These are phyloP conservation scores for Aspergillus ibericus DNA, from an alignment of 2,329 filamentous ascomycete species.

Conservation along the genomic window DNA sequence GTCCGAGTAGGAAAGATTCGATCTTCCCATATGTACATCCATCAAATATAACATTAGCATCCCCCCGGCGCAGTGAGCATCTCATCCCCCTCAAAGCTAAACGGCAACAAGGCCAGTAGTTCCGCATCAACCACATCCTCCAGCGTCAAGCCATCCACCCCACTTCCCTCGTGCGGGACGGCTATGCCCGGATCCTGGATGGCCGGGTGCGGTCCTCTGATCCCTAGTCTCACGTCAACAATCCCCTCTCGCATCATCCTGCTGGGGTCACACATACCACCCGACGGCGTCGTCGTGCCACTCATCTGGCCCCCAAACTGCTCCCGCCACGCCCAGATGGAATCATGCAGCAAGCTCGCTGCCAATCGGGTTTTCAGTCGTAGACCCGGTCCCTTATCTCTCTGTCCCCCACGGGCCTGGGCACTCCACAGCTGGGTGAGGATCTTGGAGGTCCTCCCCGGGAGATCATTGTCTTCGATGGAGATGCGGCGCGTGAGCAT, in stretches of 20 bases:
- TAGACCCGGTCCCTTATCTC: not conserved
- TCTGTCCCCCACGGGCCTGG: not conserved
- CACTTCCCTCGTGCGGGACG: not conserved
- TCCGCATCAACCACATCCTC: not conserved
- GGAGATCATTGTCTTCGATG: not conserved
- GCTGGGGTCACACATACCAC: not conserved
- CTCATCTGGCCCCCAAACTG: not conserved
- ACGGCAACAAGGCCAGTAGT: not conserved
- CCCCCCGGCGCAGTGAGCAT: not conserved
- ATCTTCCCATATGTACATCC: no score
- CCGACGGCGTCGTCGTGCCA: not conserved
- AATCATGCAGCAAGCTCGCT: not conserved
- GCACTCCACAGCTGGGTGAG: not conserved
- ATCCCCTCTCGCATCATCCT: no score
- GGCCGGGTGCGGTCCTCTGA: no score
- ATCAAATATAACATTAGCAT: no score
- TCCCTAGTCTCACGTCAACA: no score
- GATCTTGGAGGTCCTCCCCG: not conserved
- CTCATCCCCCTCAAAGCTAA: not conserved
- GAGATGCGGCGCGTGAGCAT: not conserved
- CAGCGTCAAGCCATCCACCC: not conserved
- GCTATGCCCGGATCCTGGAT: no score
- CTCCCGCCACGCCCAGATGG: not conserved
- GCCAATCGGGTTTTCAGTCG: not conserved
- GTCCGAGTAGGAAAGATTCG: no score